A percentile compares a stretch with the other conserved stretches of the same genome.
These are phyloP conservation scores for Orychophragmus violaceus DNA, from an alignment of 345 rosid genomes.

Conservation along the genomic window DNA sequence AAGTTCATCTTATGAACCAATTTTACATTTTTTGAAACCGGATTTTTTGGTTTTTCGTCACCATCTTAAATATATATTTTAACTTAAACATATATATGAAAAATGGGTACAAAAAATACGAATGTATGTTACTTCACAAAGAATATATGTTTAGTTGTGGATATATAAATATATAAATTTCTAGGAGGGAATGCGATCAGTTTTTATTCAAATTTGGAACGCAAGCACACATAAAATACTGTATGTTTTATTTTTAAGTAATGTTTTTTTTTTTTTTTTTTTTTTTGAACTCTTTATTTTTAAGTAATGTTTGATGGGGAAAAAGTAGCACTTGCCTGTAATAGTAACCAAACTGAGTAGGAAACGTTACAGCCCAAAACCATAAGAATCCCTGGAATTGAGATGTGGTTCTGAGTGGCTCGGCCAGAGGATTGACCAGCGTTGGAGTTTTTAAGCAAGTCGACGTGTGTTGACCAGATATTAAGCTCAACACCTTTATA, in stretches of 20 bases:
- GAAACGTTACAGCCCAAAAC: conserved; percentile 26
- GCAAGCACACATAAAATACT: too few species aligned
- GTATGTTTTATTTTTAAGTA: too few species aligned
- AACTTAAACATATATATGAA: neutral
- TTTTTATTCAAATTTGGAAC: too few species aligned
- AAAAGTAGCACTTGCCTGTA: conserved; percentile 28
- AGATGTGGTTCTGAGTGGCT: conserved; percentile 11
- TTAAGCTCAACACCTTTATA: conserved; percentile 44
- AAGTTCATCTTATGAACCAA: neutral
- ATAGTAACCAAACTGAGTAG: conserved; percentile 30
- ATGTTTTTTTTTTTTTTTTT: too few species aligned
- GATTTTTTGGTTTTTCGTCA: neutral
- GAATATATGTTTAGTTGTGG: too few species aligned
- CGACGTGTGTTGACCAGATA: conserved; percentile 33
- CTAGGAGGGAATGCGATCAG: too few species aligned
- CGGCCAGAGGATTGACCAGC: neutral
- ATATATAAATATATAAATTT: too few species aligned
- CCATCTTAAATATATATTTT: neutral
- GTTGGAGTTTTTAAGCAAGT: conserved; percentile 11
- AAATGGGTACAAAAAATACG: neutral
- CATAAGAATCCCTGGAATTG: conserved; percentile 25
- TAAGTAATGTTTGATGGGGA: too few species aligned
- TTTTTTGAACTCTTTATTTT: too few species aligned
- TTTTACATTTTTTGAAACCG: too few species aligned
- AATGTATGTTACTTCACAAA: too few species aligned